Percentiles rank a stretch among this genome's conserved stretches.
Conservation (phyloP, 495 filamentous ascomycete genomes). For the Darksidea phi region DNA sequence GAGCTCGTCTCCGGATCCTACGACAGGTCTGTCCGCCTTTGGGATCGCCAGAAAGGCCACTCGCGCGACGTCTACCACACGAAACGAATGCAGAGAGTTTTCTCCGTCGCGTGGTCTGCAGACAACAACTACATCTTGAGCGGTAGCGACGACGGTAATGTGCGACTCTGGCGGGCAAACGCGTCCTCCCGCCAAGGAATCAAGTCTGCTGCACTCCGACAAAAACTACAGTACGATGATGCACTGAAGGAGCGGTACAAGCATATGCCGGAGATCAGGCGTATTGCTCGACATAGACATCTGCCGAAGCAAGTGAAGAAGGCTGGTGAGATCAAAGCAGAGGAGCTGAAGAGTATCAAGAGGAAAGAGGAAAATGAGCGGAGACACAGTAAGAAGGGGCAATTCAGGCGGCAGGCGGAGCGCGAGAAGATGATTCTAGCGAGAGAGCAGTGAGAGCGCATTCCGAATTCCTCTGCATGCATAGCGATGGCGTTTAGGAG, state of each 20-base stretch:
- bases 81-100: conserved; percentile 96
- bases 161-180: conserved; percentile 86
- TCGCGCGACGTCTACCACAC: conserved; percentile 95
- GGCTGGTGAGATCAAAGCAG: conserved; percentile 91
- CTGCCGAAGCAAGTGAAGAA: conserved; percentile 95
- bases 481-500: conserved; percentile 30
- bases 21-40: conserved; percentile 76
- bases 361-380: conserved; percentile 90
- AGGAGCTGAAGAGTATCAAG: conserved; percentile 84
- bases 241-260: conserved; percentile 78
- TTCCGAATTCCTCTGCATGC: background rate
- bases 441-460: conserved; percentile 58
- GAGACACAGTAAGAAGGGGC: conserved; percentile 79
- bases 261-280: conserved; percentile 93
- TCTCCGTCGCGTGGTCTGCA: conserved; percentile 77
- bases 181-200: conserved; percentile 84
- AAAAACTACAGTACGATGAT: conserved; percentile 89
- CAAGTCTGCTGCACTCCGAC: conserved; percentile 76
- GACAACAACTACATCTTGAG: conserved; percentile 85
- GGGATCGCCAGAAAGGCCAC: conserved; percentile 75
- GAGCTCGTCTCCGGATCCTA: conserved; percentile 91
- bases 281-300: conserved; percentile 88
- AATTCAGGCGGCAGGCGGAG: conserved; percentile 71
- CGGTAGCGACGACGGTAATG: conserved; percentile 89
- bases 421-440: conserved; percentile 90